These are phyloP conservation scores for Aspergillus phoenicis DNA, from an alignment of 2,329 filamentous ascomycete species.

Conservation along the genomic window DNA sequence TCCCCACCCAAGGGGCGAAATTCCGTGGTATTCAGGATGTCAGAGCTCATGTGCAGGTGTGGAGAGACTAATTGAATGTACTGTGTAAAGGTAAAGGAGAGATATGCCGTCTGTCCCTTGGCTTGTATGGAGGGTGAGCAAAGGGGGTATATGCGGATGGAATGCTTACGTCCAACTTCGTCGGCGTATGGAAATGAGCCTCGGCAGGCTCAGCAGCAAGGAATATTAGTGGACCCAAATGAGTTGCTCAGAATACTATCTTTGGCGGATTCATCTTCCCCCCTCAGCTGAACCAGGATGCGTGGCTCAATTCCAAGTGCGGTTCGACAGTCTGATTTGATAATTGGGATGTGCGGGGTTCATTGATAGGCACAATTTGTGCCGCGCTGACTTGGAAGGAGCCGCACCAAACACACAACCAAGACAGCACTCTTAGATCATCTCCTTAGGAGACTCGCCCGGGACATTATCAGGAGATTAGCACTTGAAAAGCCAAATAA, in stretches of 20 bases:
- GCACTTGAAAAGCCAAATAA: neutral
- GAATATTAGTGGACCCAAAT: neutral
- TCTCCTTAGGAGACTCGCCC: no score
- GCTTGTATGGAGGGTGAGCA: neutral
- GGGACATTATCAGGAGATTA: neutral
- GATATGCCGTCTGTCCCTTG: neutral
- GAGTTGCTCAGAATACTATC: neutral
- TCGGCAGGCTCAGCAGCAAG: neutral
- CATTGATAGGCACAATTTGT: neutral
- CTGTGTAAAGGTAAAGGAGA: neutral
- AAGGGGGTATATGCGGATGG: constrained; percentile 1
- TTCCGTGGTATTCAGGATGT: neutral
- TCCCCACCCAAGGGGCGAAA: constrained; percentile 12
- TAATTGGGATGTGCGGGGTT: neutral
- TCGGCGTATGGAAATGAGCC: neutral
- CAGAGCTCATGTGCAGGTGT: constrained; percentile 2
- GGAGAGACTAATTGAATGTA: neutral
- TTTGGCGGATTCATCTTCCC: constrained; percentile 1
- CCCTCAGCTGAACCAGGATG: neutral
- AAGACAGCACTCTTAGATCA: neutral
- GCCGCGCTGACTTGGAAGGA: constrained; percentile 1
- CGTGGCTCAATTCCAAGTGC: neutral
- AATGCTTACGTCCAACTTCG: neutral
- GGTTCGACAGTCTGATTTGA: neutral
- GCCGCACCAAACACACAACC: neutral